phyloP scores from a whole-genome alignment of 257 asterid genomes.

The Salvia splendens region DNA sequence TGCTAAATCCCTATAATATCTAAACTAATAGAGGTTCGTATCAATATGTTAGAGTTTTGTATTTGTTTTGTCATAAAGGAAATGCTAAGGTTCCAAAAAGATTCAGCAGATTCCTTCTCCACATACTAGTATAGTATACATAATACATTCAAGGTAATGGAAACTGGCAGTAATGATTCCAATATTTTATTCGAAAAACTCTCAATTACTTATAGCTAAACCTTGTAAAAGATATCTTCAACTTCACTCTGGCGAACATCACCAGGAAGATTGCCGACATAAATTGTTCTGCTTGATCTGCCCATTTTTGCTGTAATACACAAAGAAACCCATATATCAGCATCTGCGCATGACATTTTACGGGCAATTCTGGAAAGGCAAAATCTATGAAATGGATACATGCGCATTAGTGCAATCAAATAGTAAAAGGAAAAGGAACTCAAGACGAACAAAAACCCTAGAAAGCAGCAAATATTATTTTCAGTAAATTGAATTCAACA shows the following conservation, averaged over 20 bases:
- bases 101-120: neutral
- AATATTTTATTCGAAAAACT: neutral
- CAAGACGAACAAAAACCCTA: no score
- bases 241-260: conserved; percentile 77
- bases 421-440: no score
- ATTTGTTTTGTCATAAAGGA: no score
- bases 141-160: neutral
- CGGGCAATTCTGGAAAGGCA: neutral
- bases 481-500: no score
- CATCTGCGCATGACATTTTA: neutral
- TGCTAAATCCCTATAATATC: no score
- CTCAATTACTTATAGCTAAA: conserved; percentile 16
- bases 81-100: neutral
- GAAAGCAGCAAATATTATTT: no score
- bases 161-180: neutral
- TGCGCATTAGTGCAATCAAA: neutral
- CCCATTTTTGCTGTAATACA: conserved; percentile 57
- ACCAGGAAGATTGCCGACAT: conserved; percentile 85
- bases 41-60: no score
- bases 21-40: no score
- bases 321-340: conserved; percentile 10
- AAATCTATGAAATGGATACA: neutral
- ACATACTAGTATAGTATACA: neutral
- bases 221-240: conserved; percentile 85
- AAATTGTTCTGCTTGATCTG: conserved; percentile 64